phyloP scores from a whole-genome alignment of 2,329 filamentous ascomycete species.

The Pseudogymnoascus sp. region DNA sequence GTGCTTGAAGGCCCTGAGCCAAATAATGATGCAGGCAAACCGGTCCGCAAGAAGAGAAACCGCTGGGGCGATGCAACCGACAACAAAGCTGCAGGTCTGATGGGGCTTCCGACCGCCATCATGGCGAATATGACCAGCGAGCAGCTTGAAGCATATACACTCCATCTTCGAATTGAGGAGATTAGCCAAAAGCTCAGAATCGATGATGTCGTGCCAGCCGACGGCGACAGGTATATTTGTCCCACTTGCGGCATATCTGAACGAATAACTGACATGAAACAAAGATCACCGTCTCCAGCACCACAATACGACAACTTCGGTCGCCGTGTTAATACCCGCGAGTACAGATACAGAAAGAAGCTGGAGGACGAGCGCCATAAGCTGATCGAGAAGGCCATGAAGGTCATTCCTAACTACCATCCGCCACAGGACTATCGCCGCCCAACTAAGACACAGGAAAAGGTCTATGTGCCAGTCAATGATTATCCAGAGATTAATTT shows the following conservation, averaged over 20 bases:
- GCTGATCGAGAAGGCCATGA: conserved; percentile 97
- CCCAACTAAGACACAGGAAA: conserved; percentile 99
- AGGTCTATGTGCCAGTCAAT: conserved; percentile 99
- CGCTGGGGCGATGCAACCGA: conserved; percentile 96
- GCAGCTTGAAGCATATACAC: conserved; percentile 92
- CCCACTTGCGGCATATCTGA: background rate
- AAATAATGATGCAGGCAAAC: conserved; percentile 61
- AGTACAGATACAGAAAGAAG: conserved; percentile 95
- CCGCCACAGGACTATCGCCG: conserved; percentile 97
- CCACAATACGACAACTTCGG: conserved; percentile 99
- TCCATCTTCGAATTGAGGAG: conserved; percentile 96
- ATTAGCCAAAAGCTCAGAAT: conserved; percentile 99
- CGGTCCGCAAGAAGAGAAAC: conserved; percentile 92
- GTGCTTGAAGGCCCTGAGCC: conserved; percentile 24
- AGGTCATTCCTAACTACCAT: conserved; percentile 98
- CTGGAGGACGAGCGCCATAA: conserved; percentile 99
- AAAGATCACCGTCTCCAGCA: conserved; percentile 85
- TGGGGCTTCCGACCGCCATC: conserved; percentile 95
- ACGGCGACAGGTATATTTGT: conserved; percentile 76
- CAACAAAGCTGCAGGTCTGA: conserved; percentile 96
- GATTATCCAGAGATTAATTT: conserved; percentile 99
- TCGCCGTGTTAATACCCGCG: conserved; percentile 97
- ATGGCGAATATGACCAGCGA: conserved; percentile 97
- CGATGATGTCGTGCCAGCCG: conserved; percentile 95
- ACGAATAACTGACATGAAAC: background rate